Base-by-base conservation (phyloP, 495 filamentous ascomycete species). In the Podospora australis region DNA sequence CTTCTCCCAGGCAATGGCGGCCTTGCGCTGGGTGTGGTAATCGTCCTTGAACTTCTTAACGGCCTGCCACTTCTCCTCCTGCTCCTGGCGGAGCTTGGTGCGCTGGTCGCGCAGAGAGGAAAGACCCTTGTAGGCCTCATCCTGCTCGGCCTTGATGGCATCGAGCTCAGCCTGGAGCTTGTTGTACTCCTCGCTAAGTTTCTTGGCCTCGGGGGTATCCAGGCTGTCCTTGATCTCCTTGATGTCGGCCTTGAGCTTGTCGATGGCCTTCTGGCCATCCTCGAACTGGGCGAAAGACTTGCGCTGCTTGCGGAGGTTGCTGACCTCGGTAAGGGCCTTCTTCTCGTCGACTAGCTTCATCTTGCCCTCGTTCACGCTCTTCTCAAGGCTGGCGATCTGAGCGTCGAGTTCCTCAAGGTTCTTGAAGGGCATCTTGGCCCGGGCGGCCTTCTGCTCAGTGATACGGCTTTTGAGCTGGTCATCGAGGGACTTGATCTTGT, bases 331-430 rank as follows among this genome's bases (percentile, higher is more conserved):
- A 1, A 97, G 73, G 4, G 89, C 86, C 77, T 95, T 96, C 77
- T 87, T 91, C 79, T 97, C 94, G 51, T 97, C 92, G 3, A 96
- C 94, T 46, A 99, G 66, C 59, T 88, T 92, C 83, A 97, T 86
- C 53, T 76, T 85, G 38, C 90, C 88, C 40, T 80, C 77, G 64
- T 92, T 86, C 48, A 96, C 89, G 48, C 87, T 77, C 67, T 81
- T 82, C 46, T 96, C 88, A 39, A 96, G 80, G 13, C 72, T 73
- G 24, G 79, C 72, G 54, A 99, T 90, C 64, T 88, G 80, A 17
- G 72, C 73, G 64, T 97, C 89, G 41, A 97, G 70, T 32, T 97
- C 92, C 28, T 91, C 90, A 43, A 85, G 79, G 51, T 70, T 86
- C 78, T 89, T 95, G 78, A 84, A 97, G 19, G 77, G 67, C 46